phyloP scores from a whole-genome alignment of 805 yeast species.

The Candida alai region DNA sequence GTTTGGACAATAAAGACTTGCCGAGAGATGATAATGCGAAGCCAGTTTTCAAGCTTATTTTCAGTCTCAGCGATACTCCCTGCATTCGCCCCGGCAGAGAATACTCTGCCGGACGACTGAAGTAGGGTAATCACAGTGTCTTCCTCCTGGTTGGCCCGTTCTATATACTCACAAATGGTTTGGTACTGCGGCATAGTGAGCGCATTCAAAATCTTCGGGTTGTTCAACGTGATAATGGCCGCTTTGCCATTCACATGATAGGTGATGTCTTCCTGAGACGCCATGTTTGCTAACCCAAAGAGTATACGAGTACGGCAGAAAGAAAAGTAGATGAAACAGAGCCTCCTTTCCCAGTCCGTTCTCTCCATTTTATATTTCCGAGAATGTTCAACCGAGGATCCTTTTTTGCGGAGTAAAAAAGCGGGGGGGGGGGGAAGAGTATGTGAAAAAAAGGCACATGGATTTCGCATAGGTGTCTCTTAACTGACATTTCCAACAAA shows the following conservation, averaged over 20 bases:
- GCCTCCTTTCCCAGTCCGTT: too few species aligned
- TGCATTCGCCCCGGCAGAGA: conserved; percentile 78
- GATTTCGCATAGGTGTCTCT: too few species aligned
- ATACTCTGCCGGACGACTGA: conserved; percentile 68
- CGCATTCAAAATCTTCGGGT: conserved; percentile 63
- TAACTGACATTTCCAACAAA: too few species aligned
- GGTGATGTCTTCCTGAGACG: conserved; percentile 22
- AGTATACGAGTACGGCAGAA: too few species aligned
- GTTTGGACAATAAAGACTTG: conserved; percentile 66
- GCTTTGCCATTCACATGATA: conserved; percentile 44
- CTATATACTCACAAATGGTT: conserved; percentile 52
- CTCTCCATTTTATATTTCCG: too few species aligned
- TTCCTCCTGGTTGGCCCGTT: conserved; percentile 59
- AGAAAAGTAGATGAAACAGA: too few species aligned
- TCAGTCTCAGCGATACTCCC: conserved; percentile 26
- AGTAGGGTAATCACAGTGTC: conserved; percentile 62
- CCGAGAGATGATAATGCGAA: conserved; percentile 56
- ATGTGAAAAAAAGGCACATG: too few species aligned
- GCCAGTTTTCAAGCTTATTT: conserved; percentile 44
- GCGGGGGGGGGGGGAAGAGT: too few species aligned
- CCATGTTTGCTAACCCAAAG: too few species aligned
- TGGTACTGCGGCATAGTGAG: conserved; percentile 61
- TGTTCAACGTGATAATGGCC: conserved; percentile 61
- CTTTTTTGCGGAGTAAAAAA: too few species aligned
- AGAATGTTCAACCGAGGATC: too few species aligned